Percentiles rank a stretch among this genome's conserved stretches.
These are phyloP conservation scores for Penicillium macrosclerotiorum DNA, from an alignment of 495 filamentous ascomycete species.

Conservation along the genomic window DNA sequence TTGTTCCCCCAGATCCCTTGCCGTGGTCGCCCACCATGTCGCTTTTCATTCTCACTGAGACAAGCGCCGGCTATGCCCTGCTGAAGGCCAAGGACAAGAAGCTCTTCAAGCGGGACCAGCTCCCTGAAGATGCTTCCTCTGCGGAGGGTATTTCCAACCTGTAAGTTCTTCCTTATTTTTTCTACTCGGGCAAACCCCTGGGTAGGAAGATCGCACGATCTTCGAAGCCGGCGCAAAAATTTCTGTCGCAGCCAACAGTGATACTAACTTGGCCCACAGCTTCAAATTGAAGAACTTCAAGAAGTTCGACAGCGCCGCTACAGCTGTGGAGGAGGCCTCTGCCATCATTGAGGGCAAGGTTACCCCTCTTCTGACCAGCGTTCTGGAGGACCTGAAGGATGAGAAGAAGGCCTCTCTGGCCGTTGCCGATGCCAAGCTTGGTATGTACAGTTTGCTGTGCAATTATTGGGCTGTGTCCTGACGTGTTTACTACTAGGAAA, in stretches of 20 bases:
- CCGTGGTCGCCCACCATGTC: conserved; percentile 56
- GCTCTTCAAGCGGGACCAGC: conserved; percentile 80
- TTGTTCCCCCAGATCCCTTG: conserved; percentile 24
- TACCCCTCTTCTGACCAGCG: conserved; percentile 77
- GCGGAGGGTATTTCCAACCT: conserved; percentile 83
- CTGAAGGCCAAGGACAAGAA: conserved; percentile 99
- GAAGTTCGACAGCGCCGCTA: conserved; percentile 90
- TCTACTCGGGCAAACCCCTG: conserved; percentile 5
- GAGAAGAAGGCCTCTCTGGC: conserved; percentile 96
- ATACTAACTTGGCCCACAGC: conserved; percentile 48
- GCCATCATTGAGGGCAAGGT: conserved; percentile 91
- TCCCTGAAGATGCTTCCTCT: conserved; percentile 69
- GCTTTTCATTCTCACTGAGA: conserved; percentile 85
- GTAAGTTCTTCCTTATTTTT: conserved; percentile 57
- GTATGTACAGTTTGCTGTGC: conserved; percentile 37
- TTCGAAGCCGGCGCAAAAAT: conserved; percentile 20
- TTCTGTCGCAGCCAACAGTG: conserved; percentile 19
- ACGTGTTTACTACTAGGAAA: conserved; percentile 48
- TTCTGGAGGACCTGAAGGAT: conserved; percentile 89
- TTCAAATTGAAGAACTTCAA: conserved; percentile 94
- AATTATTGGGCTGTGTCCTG: conserved; percentile 1
- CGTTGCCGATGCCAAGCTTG: conserved; percentile 92
- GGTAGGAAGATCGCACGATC: conserved; percentile 4
- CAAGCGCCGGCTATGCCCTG: conserved; percentile 92
- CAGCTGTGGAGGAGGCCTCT: conserved; percentile 83